Conservation (phyloP, 164 flowering plant species). For the Akebia trifoliata region DNA sequence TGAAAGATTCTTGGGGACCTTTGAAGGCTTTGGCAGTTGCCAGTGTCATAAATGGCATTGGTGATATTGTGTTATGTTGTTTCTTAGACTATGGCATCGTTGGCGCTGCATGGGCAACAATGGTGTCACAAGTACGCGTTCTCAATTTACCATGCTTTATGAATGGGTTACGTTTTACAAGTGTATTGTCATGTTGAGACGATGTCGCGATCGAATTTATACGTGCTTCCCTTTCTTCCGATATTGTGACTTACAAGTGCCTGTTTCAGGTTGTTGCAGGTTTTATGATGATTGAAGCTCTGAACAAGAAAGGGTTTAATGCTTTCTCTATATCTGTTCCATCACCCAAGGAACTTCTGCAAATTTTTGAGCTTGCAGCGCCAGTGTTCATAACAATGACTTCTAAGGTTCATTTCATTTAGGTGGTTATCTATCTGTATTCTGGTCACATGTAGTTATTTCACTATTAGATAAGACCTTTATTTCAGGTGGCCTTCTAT, state of each 20-base stretch:
- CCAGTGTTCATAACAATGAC: conserved; percentile 88
- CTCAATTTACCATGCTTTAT: conserved; percentile 1
- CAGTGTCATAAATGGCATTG: conserved; percentile 65
- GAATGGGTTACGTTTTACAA: background rate
- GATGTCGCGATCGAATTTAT: background rate
- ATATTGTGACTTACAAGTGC: conserved; percentile 14
- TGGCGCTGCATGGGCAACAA: conserved; percentile 99
- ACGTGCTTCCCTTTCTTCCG: background rate
- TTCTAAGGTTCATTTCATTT: conserved; percentile 59
- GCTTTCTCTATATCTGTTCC: conserved; percentile 67
- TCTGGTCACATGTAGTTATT: conserved; percentile 3
- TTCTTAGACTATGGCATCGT: conserved; percentile 84
- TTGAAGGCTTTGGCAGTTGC: conserved; percentile 87
- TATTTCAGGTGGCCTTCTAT: conserved; percentile 69
- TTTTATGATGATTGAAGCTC: conserved; percentile 75
- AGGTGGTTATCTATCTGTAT: background rate
- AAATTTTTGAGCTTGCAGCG: conserved; percentile 75
- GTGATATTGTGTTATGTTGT: conserved; percentile 70
- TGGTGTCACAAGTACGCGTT: conserved; percentile 75
- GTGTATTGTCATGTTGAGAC: background rate
- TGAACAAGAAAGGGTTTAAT: conserved; percentile 74
- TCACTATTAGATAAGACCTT: background rate
- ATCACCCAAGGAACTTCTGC: conserved; percentile 51
- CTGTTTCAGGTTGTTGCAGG: conserved; percentile 72
- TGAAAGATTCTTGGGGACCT: conserved; percentile 99